Evolutionary conservation across 2,329 filamentous ascomycete species (phyloP), one percentile per base, ranked within the genome.

Genomic region (Fusarium hostae): DNA sequence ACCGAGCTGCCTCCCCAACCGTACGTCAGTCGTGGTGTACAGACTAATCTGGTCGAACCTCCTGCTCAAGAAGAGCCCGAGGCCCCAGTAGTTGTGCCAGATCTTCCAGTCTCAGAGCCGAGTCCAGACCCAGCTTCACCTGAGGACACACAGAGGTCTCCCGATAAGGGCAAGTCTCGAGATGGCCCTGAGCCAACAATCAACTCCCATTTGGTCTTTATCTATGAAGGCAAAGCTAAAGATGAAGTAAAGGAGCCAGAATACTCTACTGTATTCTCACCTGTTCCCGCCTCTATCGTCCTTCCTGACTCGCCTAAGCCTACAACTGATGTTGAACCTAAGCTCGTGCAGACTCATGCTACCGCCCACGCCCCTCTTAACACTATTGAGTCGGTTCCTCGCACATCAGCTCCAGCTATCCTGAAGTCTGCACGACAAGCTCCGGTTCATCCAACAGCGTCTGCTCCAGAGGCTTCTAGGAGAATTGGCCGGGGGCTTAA

Each of bases 11-110:
- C 20, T 30, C 5, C 24, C 43, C 43, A 22, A 26, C 15, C 26
- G 11, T 16, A 44, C 22, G 30, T 34, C 12, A 48, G 50, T 13
- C 24, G 18, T 18, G 47, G 35, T 9, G 40, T 52, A 22, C 69
- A 71, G 59, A 61, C 68, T 9, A n/a, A 50, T n/a, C 18, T 22
- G 22, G 35, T 24, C 15, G 37, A 58, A 15, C 26, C 32, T 32
- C 18, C 34, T 28, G 22, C 13, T 22, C 43, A 26, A 11, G 37
- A 47, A 35, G 55, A 68, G 56, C 32, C n/a, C 13, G 43, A 48
- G 22, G n/a, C 13, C 22, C n/a, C 22, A 63, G 45, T 16, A 15
- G 5, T 28, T 44, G 26, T 32, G 28, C 26, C 56, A n/a, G 26
- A 59, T 12, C 16, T n/a, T 24, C 18, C 28, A 35, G 22, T 51